phyloP scores from a whole-genome alignment of 495 filamentous ascomycete species.

The Neurospora tetrasperma region DNA sequence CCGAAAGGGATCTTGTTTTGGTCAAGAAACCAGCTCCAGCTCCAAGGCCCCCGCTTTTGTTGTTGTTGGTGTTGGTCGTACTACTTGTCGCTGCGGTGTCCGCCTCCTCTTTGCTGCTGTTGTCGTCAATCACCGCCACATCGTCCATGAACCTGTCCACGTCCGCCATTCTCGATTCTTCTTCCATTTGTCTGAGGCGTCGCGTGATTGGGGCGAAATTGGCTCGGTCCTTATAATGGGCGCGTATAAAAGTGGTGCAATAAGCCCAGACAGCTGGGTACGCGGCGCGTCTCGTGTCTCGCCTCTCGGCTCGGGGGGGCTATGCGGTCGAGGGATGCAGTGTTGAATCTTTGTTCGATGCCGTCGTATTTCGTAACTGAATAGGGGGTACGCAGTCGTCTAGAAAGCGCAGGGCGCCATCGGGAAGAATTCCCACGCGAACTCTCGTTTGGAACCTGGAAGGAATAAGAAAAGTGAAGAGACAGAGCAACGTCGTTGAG shows the following conservation, averaged over 20 bases:
- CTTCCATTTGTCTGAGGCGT: background rate
- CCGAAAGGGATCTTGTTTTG: slow-evolving; percentile 39
- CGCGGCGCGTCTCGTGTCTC: background rate
- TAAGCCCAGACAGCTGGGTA: background rate
- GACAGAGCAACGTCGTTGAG: background rate
- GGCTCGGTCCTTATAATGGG: background rate
- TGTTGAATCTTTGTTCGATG: background rate
- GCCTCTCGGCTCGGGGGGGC: background rate
- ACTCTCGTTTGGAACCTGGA: background rate
- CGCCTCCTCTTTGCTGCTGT: background rate
- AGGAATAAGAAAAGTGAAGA: background rate
- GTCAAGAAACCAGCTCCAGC: slow-evolving; percentile 5
- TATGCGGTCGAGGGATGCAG: background rate
- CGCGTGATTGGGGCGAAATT: background rate
- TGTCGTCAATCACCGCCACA: slow-evolving; percentile 9
- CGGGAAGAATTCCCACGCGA: background rate
- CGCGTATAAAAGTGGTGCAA: background rate
- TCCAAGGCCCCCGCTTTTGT: background rate
- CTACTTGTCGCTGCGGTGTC: background rate
- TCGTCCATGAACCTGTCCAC: slow-evolving; percentile 12
- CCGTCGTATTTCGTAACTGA: background rate
- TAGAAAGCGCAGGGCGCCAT: background rate
- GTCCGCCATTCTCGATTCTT: slow-evolving; percentile 16
- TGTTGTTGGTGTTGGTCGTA: slow-evolving; percentile 1
- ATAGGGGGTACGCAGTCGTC: background rate